These are phyloP conservation scores for Starmerella cellae DNA, from an alignment of 805 yeast genomes.

Conservation along the genomic window DNA sequence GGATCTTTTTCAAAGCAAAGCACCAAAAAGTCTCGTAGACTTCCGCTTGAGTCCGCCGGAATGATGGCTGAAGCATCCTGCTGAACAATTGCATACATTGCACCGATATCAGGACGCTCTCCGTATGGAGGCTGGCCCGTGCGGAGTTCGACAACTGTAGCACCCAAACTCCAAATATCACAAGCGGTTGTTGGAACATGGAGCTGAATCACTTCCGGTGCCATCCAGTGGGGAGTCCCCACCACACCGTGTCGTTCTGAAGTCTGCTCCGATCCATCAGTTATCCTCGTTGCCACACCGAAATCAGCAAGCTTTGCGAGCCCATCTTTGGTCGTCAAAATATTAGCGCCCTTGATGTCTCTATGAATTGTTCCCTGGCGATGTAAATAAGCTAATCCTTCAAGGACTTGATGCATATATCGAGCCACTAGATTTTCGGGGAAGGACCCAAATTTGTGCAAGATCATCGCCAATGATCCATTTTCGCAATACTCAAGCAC, in stretches of 20 bases:
- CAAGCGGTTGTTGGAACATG: slow-evolving; percentile 68
- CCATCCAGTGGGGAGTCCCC: slow-evolving; percentile 99
- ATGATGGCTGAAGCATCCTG: slow-evolving; percentile 47
- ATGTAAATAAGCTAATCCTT: slow-evolving; percentile 53
- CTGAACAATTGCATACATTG: slow-evolving; percentile 70
- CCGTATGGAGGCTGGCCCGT: slow-evolving; percentile 83
- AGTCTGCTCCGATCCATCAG: slow-evolving; percentile 14
- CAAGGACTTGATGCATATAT: slow-evolving; percentile 42
- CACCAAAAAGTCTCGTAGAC: slow-evolving; percentile 43
- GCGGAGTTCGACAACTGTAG: slow-evolving; percentile 78
- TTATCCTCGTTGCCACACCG: slow-evolving; percentile 48
- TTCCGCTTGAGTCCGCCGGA: slow-evolving; percentile 36
- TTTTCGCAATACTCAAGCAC: slow-evolving; percentile 50
- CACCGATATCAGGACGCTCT: slow-evolving; percentile 60
- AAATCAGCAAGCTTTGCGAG: slow-evolving; percentile 63
- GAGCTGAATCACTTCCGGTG: slow-evolving; percentile 81
- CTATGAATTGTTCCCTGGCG: slow-evolving; percentile 65
- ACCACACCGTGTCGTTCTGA: slow-evolving; percentile 29
- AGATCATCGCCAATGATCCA: slow-evolving; percentile 49
- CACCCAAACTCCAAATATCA: slow-evolving; percentile 78
- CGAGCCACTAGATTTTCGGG: slow-evolving; percentile 41
- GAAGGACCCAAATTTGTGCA: slow-evolving; percentile 39
- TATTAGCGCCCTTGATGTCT: slow-evolving; percentile 66
- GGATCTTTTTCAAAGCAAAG: slow-evolving; percentile 67
- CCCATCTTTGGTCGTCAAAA: slow-evolving; percentile 46